Base-by-base conservation (phyloP, 306 rosid genomes). In the Fragaria ananassa region DNA sequence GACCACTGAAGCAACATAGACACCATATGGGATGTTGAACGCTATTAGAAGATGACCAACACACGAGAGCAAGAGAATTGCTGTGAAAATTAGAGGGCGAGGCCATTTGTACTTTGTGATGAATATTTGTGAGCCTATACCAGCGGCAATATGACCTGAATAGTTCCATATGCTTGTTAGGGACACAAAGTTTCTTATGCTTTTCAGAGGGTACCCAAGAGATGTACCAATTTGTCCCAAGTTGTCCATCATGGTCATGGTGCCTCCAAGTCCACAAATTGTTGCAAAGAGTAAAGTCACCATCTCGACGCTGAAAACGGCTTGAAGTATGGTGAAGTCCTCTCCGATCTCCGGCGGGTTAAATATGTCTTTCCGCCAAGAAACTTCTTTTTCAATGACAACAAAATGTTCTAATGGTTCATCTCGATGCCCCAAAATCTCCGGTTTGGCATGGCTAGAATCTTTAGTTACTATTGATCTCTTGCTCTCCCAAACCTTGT, bases 141-240 rank as follows among this genome's bases (percentile, higher is more conserved):
- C 76, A 0, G 54, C 68, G 10, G 29, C 10, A 10, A 68, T 27
- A 2, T 69, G 60, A 13, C 83, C 83, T 4, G 58, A 9, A 58
- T 53, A 80, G 68, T 19, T 65, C 83, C 83, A 74, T 23, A 80
- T 74, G 62, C 83, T 80, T 6, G 74, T 61, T 27, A 68, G 79
- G 8, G 83, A 74, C n/a, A 74, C 83, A 8, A 80, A 80, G 35
- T 34, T 68, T 12, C 66, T 39, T 51, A 79, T 64, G 44, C 35
- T 62, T 1, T 53, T 27, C 18, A 71, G 42, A 10, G 83, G 75
- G 71, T 80, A 80, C 9, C 83, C 83, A 4, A 74, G 61, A 34
- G 79, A 80, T n/a, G 79, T 75, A 21, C 83, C 83, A 13, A 80
- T 80, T 13, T 80, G 83, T n/a, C 83, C 79, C 27, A 80, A 47